Evolutionary conservation across 352 stramenopile genomes (phyloP).

Genomic region (Plasmopara muralis): DNA sequence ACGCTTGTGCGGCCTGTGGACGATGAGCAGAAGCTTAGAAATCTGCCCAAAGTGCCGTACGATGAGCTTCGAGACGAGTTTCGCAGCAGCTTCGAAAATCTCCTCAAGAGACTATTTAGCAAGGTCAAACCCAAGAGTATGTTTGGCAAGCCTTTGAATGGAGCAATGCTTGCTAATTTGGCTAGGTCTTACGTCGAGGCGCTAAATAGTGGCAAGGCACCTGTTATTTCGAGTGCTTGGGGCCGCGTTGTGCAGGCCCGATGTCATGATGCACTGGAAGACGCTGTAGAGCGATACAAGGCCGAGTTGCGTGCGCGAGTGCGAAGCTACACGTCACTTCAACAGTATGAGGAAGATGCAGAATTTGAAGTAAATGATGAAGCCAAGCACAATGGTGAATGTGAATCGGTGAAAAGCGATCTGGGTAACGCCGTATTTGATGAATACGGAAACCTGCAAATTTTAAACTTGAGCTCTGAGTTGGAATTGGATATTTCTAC

Average conservation of each 20-base stretch:
- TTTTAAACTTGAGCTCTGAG: slow-evolving; percentile 24
- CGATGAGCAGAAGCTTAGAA: slow-evolving; percentile 76
- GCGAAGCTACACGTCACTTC: slow-evolving; percentile 35
- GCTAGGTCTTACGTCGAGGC: slow-evolving; percentile 78
- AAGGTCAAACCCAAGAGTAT: slow-evolving; percentile 81
- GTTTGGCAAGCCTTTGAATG: slow-evolving; percentile 79
- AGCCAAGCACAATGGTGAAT: slow-evolving; percentile 13
- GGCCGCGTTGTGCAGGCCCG: slow-evolving; percentile 82
- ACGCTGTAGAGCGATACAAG: slow-evolving; percentile 75
- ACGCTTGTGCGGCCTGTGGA: slow-evolving; percentile 85
- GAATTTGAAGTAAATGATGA: slow-evolving; percentile 30
- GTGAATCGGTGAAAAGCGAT: slow-evolving; percentile 45
- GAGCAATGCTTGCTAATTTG: slow-evolving; percentile 82
- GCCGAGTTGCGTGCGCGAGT: slow-evolving; percentile 52
- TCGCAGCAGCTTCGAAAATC: slow-evolving; percentile 54
- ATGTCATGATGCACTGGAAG: slow-evolving; percentile 73
- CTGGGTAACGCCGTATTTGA: slow-evolving; percentile 73
- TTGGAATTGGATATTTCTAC: slow-evolving; percentile 11
- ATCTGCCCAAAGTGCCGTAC: slow-evolving; percentile 61
- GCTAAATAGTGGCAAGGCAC: slow-evolving; percentile 81
- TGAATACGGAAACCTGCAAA: slow-evolving; percentile 62
- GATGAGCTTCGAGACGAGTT: slow-evolving; percentile 81
- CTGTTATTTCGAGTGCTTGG: slow-evolving; percentile 87
- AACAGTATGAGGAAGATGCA: slow-evolving; percentile 55
- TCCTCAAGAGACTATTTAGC: slow-evolving; percentile 66